Evolutionary conservation across 1,284 basidiomycete species (phyloP), one percentile per base, ranked within the genome.

Genomic region (Microbotryomycetes sp.): DNA sequence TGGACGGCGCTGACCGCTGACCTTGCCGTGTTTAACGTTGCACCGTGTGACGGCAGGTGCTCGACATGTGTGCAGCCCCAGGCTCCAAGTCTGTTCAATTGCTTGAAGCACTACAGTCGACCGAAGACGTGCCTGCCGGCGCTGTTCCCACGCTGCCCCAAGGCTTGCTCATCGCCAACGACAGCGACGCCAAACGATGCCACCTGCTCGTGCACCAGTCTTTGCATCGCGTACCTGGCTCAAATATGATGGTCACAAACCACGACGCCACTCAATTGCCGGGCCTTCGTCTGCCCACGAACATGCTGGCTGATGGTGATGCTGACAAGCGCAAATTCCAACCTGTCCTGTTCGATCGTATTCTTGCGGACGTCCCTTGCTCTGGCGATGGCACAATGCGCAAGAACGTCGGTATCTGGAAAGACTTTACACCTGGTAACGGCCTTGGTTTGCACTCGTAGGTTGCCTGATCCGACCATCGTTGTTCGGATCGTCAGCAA

Each of bases 1-100:
- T 51, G 12, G 36, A 42, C 36, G 25, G 16, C 28, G 49, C 42
- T 22, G 19, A 25, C 14, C 7, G 47, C 52, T 14, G 42, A 26
- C 9, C 19, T 19, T 42, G 45, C 15, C 45, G 15, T 15, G 45
- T 46, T 46, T 46, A 15, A n/a, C 45, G n/a, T n/a, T 15, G n/a
- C n/a, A 46, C 45, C n/a, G n/a, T n/a, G n/a, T n/a, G n/a, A 28
- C 16, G n/a, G 14, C 64, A 91, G 86, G 89, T 92, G 45, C 84
- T 98, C 70, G 94, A 99, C 77, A 92, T 97, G 88, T 99, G 94
- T 74, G 96, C 96, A n/a, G 94, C 96, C 1, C 96, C 96, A 1
- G 96, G 96, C 16, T 96, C 92, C 31, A 98, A 99, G 84, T 93
- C 92, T 6, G 89, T 89, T 4, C 92, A 96, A 79, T 79, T 96